Base-by-base conservation (phyloP, 306 rosid genomes). In the Vicia faba region DNA sequence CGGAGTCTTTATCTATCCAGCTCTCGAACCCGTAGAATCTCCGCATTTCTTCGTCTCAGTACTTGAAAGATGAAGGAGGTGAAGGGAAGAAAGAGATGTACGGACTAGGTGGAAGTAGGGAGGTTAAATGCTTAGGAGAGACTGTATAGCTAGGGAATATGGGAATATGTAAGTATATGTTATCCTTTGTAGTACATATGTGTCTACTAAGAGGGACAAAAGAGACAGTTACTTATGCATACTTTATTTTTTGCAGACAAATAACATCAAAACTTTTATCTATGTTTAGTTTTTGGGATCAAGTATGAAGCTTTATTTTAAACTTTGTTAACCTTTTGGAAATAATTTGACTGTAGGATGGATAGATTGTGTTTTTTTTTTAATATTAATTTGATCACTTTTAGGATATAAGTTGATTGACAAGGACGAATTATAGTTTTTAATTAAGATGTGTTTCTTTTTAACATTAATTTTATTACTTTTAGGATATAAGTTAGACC, bases 21-120 rank as follows among this genome's bases (percentile, higher is more conserved):
- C 79, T 64, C 61, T 77, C 68, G 11, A 69, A 76, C 4, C 77
- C 83, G 11, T 64, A 65, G 79, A 67, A 77, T 69, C 79, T 76
- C 70, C 70, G 73, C 91, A 86, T 85, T 23, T 35, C 2, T 20
- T 43, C 25, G 73, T 11, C 8, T 23, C 11, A 0, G 8, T 53
- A 11, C 5, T 12, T 23, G 8, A 15, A 54, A 13, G 12, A 54
- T 54, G 16, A 54, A 8, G 54, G 58, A 8, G 12, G 12, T 7
- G 48, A 9, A 38, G 4, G 20, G 4, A 28, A 4, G n/a, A 6
- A 26, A 43, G 59, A 53, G 81, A 61, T 3, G 53, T 18, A 25
- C 50, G 53, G 18, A 25, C 50, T 44, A 12, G 62, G 35, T 45
- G 45, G 53, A 51, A 48, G n/a, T 19, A 57, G 28, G 64, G 10